A percentile compares a stretch with the other conserved stretches of the same genome.
Evolutionary conservation across 2,329 filamentous ascomycete genomes (phyloP).

Genomic region (Drechmeria coniospora): DNA sequence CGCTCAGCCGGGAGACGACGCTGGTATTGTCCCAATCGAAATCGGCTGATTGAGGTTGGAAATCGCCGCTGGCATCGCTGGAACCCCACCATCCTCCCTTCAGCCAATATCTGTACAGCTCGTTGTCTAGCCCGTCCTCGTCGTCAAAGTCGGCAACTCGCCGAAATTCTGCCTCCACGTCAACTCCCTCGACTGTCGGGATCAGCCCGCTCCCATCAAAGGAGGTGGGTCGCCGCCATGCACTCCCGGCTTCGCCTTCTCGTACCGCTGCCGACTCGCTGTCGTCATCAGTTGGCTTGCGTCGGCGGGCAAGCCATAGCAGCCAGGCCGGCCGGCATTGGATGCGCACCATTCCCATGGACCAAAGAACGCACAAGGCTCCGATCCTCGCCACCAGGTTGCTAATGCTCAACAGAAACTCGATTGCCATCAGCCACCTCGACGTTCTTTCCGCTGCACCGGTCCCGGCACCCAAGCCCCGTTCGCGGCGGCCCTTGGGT

Average conservation of each 20-base stretch:
- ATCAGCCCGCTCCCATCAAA: conserved; percentile 34
- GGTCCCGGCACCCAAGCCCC: conserved; percentile 46
- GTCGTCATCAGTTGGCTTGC: conserved; percentile 3
- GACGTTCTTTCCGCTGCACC: conserved; percentile 66
- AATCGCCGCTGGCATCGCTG: conserved; percentile 68
- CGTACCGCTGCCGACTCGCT: not conserved
- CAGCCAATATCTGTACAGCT: conserved; percentile 75
- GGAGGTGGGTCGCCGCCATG: not conserved
- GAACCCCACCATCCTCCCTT: conserved; percentile 74
- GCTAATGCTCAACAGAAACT: conserved; percentile 63
- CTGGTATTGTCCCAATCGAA: conserved; percentile 65
- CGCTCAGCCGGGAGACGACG: conserved; percentile 45
- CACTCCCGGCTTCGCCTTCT: not conserved
- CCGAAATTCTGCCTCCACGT: conserved; percentile 69
- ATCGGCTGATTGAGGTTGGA: conserved; percentile 37
- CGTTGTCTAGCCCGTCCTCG: conserved; percentile 55
- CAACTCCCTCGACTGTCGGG: conserved; percentile 48
- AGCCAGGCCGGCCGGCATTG: conserved; percentile 34
- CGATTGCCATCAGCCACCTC: conserved; percentile 60
- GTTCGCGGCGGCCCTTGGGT: conserved; percentile 28
- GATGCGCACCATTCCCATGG: conserved; percentile 34
- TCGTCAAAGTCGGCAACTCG: conserved; percentile 30
- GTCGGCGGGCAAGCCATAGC: conserved; percentile 27
- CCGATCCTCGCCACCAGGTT: conserved; percentile 17
- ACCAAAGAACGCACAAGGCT: conserved; percentile 31